Percentiles rank a stretch among this genome's conserved stretches.
Evolutionary conservation across 176 grass and related monocot genomes (phyloP).

Genomic region (Raddia distichophylla): DNA sequence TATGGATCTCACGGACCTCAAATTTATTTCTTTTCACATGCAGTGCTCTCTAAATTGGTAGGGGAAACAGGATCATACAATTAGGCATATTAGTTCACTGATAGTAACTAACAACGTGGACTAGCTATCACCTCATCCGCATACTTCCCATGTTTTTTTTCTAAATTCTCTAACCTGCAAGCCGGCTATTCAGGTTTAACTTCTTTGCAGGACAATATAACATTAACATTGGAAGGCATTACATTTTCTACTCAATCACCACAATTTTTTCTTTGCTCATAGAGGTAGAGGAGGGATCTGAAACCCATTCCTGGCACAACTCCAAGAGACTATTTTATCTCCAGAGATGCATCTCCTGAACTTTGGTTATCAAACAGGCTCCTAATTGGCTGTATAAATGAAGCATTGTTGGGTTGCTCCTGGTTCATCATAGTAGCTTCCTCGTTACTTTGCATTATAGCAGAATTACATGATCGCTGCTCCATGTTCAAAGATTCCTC

Average conservation of each 20-base stretch:
- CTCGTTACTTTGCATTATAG: background rate
- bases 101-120: no score
- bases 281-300: background rate
- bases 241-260: conserved; percentile 19
- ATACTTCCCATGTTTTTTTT: background rate
- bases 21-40: conserved; percentile 14
- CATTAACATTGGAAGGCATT: background rate
- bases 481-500: conserved; percentile 1
- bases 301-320: conserved; percentile 15
- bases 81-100: no score
- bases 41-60: background rate
- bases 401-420: conserved; percentile 29
- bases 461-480: background rate
- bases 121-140: conserved; percentile 1
- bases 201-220: background rate
- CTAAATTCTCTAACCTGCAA: conserved; percentile 9
- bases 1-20: background rate
- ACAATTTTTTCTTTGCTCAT: conserved; percentile 11
- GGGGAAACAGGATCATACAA: background rate
- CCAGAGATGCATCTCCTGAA: conserved; percentile 4
- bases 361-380: conserved; percentile 15
- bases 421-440: background rate
- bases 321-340: background rate
- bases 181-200: background rate
- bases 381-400: conserved; percentile 11